Percentiles rank a stretch among this genome's conserved stretches.
phyloP scores from a whole-genome alignment of 441 rosid species.

The Pelargonium citronellum region DNA sequence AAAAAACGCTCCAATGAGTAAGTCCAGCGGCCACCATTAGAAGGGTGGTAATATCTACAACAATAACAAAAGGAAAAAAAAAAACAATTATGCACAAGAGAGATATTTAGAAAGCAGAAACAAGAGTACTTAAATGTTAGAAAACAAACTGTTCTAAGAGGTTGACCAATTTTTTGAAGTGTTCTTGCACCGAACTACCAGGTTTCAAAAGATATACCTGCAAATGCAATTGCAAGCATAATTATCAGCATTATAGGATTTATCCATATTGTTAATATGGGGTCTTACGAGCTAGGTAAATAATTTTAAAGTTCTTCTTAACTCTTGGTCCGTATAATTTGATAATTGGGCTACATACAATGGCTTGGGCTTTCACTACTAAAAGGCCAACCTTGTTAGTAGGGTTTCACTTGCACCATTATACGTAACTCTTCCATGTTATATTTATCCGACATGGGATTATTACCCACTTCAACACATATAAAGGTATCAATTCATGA shows the following conservation, averaged over 20 bases:
- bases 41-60: slow-evolving; percentile 92
- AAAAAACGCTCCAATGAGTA: slow-evolving; percentile 90
- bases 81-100: slow-evolving; percentile 20
- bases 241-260: slow-evolving; percentile 22
- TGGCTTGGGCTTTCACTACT: no score
- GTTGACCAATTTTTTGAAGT: slow-evolving; percentile 86
- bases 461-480: no score
- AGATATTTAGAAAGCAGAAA: slow-evolving; percentile 25
- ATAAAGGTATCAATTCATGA: slow-evolving; percentile 23
- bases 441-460: no score
- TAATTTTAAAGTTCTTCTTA: no score
- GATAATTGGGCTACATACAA: no score
- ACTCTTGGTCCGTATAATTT: no score
- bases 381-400: no score
- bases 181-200: slow-evolving; percentile 63
- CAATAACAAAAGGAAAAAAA: slow-evolving; percentile 19
- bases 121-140: slow-evolving; percentile 27
- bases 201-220: slow-evolving; percentile 91
- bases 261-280: slow-evolving; percentile 1
- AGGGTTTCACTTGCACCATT: no score
- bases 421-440: no score
- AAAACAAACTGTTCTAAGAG: slow-evolving; percentile 95
- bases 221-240: slow-evolving; percentile 29
- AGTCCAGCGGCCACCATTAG: slow-evolving; percentile 99
- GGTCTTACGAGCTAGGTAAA: no score